These are phyloP conservation scores for Phytophthora meadii DNA, from an alignment of 352 stramenopile species.

Conservation along the genomic window DNA sequence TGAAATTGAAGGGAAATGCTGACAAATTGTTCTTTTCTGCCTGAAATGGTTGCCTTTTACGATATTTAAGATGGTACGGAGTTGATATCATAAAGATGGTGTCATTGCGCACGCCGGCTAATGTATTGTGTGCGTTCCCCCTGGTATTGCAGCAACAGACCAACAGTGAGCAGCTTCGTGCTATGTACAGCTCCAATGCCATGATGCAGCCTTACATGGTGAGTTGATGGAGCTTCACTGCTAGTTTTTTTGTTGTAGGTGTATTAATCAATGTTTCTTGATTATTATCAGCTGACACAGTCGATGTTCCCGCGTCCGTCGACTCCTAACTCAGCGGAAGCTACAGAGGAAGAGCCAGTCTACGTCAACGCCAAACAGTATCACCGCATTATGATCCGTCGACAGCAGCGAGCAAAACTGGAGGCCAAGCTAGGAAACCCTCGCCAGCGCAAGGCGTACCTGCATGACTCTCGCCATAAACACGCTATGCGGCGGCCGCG, in stretches of 20 bases:
- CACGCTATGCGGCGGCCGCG: conserved; percentile 88
- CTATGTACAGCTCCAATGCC: conserved; percentile 79
- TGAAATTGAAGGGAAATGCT: background rate
- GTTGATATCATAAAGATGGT: background rate
- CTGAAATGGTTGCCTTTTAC: conserved; percentile 1
- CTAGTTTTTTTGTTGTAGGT: background rate
- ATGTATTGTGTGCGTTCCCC: conserved; percentile 14
- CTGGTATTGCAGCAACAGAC: conserved; percentile 43
- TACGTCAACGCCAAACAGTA: conserved; percentile 94
- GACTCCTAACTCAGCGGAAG: conserved; percentile 52
- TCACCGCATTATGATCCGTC: conserved; percentile 89
- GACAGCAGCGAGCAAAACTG: conserved; percentile 87
- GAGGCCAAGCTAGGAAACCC: conserved; percentile 84
- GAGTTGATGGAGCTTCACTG: background rate
- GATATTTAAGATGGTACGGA: conserved; percentile 43
- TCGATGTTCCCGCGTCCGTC: conserved; percentile 73
- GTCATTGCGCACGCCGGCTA: background rate
- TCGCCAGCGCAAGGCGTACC: conserved; percentile 86
- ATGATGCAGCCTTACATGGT: conserved; percentile 92
- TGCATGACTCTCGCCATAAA: conserved; percentile 89
- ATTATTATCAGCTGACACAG: conserved; percentile 53
- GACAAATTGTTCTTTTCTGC: conserved; percentile 14
- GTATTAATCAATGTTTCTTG: background rate
- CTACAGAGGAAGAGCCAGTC: conserved; percentile 85
- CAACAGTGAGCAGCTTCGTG: conserved; percentile 85